Conservation (phyloP, 306 rosid genomes). For the Mucuna pruriens region DNA sequence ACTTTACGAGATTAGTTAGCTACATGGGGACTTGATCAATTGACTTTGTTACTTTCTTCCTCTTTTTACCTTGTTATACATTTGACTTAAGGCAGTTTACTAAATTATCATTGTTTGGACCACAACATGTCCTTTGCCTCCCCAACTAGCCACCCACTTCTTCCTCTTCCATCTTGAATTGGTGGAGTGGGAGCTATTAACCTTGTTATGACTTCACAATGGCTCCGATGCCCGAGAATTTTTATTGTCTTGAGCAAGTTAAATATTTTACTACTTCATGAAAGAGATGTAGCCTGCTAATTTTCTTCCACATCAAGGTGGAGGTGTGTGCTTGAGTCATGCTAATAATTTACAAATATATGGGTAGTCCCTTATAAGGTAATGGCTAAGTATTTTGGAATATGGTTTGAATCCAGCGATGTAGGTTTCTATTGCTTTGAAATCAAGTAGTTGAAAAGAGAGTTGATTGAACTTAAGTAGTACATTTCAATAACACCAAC, state of each 20-base stretch:
- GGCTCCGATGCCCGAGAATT: not conserved
- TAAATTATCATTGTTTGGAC: not conserved
- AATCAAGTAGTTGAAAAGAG: no score
- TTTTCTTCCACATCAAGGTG: not conserved
- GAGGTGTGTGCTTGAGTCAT: not conserved
- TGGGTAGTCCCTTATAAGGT: not conserved
- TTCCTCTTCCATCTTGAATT: not conserved
- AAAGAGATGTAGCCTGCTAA: not conserved
- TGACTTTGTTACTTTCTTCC: not conserved
- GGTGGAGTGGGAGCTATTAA: not conserved
- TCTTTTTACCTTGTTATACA: not conserved
- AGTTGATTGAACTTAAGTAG: no score
- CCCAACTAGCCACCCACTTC: not conserved
- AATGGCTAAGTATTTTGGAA: not conserved
- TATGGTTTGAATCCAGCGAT: no score
- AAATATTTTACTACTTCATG: not conserved
- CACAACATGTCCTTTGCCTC: not conserved
- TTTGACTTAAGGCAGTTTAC: not conserved
- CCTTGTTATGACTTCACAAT: not conserved
- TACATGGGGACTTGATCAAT: not conserved
- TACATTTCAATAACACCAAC: no score
- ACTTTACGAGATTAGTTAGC: not conserved
- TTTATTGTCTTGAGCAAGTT: not conserved
- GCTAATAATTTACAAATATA: not conserved
- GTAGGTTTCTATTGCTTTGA: no score